Evolutionary conservation across 768 basidiomycete genomes (phyloP).

Genomic region (Dacryopinax primogenitus): DNA sequence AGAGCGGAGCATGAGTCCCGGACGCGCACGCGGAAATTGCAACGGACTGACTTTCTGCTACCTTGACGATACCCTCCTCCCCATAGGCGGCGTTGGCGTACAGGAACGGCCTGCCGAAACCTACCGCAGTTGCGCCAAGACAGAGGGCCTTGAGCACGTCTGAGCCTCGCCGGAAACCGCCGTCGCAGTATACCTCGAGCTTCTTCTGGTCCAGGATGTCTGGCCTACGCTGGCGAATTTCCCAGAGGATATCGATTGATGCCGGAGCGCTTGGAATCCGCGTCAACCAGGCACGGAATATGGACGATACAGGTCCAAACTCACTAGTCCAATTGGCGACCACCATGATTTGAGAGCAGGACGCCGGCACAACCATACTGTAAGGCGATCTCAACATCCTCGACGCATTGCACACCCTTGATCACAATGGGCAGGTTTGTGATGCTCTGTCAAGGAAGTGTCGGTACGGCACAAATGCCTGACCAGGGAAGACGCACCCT

Average conservation of each 20-base stretch:
- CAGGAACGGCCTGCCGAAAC: slow-evolving; percentile 29
- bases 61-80: slow-evolving; percentile 26
- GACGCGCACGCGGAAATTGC: background rate
- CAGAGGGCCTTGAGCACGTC: slow-evolving; percentile 86
- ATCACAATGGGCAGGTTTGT: slow-evolving; percentile 34
- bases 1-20: background rate
- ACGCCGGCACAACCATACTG: slow-evolving; percentile 80
- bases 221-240: slow-evolving; percentile 56
- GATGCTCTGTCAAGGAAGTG: slow-evolving; percentile 32
- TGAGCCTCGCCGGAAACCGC: slow-evolving; percentile 68
- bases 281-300: background rate
- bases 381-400: slow-evolving; percentile 78
- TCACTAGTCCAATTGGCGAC: slow-evolving; percentile 34
- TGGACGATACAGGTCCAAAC: slow-evolving; percentile 15
- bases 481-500: background rate
- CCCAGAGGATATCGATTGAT: slow-evolving; percentile 49
- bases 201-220: slow-evolving; percentile 61
- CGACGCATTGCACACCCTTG: slow-evolving; percentile 34
- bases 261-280: slow-evolving; percentile 17
- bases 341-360: slow-evolving; percentile 84
- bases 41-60: slow-evolving; percentile 11
- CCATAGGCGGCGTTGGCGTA: slow-evolving; percentile 26
- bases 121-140: slow-evolving; percentile 35
- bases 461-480: slow-evolving; percentile 27
- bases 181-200: slow-evolving; percentile 71